phyloP scores from a whole-genome alignment of 2,329 filamentous ascomycete genomes.

The Ceratocystis cubensis region DNA sequence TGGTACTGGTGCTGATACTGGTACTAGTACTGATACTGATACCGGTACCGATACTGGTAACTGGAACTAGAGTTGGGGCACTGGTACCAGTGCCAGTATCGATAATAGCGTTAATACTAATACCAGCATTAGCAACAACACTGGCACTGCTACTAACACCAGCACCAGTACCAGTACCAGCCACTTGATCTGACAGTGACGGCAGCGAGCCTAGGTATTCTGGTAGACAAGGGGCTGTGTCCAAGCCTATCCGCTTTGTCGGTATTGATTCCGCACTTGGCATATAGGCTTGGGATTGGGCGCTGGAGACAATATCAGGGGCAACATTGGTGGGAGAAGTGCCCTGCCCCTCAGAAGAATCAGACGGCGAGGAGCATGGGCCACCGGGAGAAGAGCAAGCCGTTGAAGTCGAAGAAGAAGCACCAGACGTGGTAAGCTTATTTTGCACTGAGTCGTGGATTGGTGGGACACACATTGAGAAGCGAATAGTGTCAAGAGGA shows the following conservation, averaged over 20 bases:
- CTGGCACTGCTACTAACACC: too few species aligned
- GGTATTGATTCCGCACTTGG: not conserved
- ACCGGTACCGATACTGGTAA: too few species aligned
- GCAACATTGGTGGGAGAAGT: not conserved
- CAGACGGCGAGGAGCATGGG: not conserved
- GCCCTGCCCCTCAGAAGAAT: not conserved
- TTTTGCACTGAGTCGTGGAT: slow-evolving; percentile 10
- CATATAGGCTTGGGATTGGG: not conserved
- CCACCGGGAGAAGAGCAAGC: not conserved
- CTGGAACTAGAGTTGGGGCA: too few species aligned
- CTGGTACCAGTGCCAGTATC: not conserved
- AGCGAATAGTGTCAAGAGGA: not conserved
- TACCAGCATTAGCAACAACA: too few species aligned
- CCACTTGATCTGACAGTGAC: not conserved
- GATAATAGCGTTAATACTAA: too few species aligned
- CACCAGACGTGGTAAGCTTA: slow-evolving; percentile 1
- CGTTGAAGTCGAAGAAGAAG: not conserved
- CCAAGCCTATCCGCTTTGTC: not conserved
- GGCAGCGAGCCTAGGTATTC: not conserved
- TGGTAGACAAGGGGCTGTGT: not conserved
- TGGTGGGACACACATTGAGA: slow-evolving; percentile 18
- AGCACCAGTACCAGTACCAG: not conserved
- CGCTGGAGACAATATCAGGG: not conserved
- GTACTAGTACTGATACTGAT: too few species aligned
- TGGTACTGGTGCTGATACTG: too few species aligned